Evolutionary conservation across 805 yeast species (phyloP), one percentile per base, ranked within the genome.

Genomic region (Citeromyces matritensis): DNA sequence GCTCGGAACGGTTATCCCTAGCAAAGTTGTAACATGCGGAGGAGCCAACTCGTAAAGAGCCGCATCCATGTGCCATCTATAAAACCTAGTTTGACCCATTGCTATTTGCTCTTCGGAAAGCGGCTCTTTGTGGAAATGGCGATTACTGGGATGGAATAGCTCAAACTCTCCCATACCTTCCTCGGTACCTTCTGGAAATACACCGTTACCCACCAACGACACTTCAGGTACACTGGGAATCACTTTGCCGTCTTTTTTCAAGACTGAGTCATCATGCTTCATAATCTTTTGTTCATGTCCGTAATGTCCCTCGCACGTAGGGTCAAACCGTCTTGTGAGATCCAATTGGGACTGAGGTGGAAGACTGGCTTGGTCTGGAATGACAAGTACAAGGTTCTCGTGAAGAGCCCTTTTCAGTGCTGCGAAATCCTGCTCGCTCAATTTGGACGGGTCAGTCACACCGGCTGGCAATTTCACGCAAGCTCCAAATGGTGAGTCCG

Each of bases 21-120:
- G 61, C 38, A 84, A 63, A 2, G 94, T 83, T 9, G 95, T 84
- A 24, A 77, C 80, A 41, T 78, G 69, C 21, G 95, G 95, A 19
- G 95, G 94, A 10, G 86, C 71, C 42, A 83, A 64, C 24, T 71
- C 94, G 45, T 84, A 84, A 26, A 84, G 63, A 4, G 95, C 95
- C 24, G 91, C 76, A 53, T 84, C 95, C 40, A 84, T 82, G 55
- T 84, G 95, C 95, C 95, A 84, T 56, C 95, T 69, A 66, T 83
- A 84, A 51, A 75, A 84, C 43, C 93, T 65, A 2, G 95, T 84
- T 51, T 69, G 67, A 32, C 74, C 69, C 15, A 68, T 46, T 6
- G 60, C 67, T 39, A 77, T 67, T 40, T 83, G 71, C 29, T 73
- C 74, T n/a, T 68, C 65, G 11, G 74, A 58, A 38, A 84, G 62